phyloP scores from a whole-genome alignment of 805 yeast genomes.

The Kregervanrija pseudodelftensis region DNA sequence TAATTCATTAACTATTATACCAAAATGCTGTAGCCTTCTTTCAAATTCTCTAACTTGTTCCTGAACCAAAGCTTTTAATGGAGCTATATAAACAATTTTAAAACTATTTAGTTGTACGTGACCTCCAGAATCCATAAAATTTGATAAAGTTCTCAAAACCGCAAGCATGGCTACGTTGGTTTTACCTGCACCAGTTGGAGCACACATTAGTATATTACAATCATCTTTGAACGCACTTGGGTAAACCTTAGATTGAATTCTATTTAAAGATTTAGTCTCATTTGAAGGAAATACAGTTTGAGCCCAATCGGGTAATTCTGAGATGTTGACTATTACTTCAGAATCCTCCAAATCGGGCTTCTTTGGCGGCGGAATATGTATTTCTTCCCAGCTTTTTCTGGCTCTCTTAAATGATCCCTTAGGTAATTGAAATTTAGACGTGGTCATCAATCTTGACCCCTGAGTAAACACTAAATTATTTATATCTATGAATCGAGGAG shows the following conservation, averaged over 20 bases:
- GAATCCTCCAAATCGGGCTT: constrained; percentile 27
- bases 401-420: constrained; percentile 74
- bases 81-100: constrained; percentile 85
- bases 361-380: constrained; percentile 83
- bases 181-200: constrained; percentile 99
- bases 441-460: constrained; percentile 63
- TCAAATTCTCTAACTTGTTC: constrained; percentile 87
- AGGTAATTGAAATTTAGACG: constrained; percentile 66
- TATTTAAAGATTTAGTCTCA: constrained; percentile 63
- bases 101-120: constrained; percentile 47
- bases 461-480: constrained; percentile 60
- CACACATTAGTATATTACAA: constrained; percentile 75
- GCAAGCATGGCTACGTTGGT: constrained; percentile 93
- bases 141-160: constrained; percentile 52
- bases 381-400: constrained; percentile 74
- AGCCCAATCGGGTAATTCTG: constrained; percentile 77
- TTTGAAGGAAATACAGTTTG: constrained; percentile 61
- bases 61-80: constrained; percentile 89
- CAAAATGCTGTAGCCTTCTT: constrained; percentile 56
- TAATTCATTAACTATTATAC: constrained; percentile 71
- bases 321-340: constrained; percentile 45
- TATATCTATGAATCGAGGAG: constrained; percentile 55
- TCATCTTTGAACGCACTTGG: constrained; percentile 72
- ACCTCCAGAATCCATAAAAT: constrained; percentile 40
- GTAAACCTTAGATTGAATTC: constrained; percentile 76